Base-by-base conservation (phyloP, 257 asterid genomes). In the Scutellaria galericulata region DNA sequence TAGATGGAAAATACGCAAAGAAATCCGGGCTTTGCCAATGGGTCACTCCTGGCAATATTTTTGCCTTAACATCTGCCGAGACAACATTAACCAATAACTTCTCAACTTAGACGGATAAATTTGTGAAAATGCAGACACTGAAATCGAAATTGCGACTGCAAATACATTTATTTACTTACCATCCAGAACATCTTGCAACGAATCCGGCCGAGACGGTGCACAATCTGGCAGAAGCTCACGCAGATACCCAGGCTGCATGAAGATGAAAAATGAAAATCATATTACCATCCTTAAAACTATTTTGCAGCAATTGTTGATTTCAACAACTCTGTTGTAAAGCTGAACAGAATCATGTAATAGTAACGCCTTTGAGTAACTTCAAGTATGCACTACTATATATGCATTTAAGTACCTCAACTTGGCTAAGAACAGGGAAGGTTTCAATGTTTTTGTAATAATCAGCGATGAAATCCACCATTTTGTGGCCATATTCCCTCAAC, bases 21-120 rank as follows among this genome's bases (percentile, higher is more conserved):
- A 47, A 93, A 39, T 82, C 90, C 1, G 98, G 98, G 79, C 97
- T 93, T 75, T 93, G 98, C 98, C 98, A 93, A 60, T 93, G 97
- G 37, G 98, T 93, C 45, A 93, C 97, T 67, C 98, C 98, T 6
- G 98, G 98, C 11, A 91, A 73, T 83, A 93, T 89, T 69, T 93
- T 93, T 8, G 83, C 67, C 73, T 79, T 86, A 71, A 93, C 86
- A 84, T 93, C 98, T 91, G 84, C 64, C 45, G 18, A 51, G 58
- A 55, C 0, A 1, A 13, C 64, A 58, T 27, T 6, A 12, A 13
- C 45, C 4, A 31, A 0, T 31, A 47, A 7, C 13, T 59, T 41
- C 20, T 18, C 73, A 20, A 5, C 3, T 37, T 12, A 35, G 40
- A 39, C 3, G 0, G 18, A 57, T n/a, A 74, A 56, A 35, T 15